A percentile compares a stretch with the other conserved stretches of the same genome.
Conservation (phyloP, 257 asterid species). For the Oldenlandia corymbosa region DNA sequence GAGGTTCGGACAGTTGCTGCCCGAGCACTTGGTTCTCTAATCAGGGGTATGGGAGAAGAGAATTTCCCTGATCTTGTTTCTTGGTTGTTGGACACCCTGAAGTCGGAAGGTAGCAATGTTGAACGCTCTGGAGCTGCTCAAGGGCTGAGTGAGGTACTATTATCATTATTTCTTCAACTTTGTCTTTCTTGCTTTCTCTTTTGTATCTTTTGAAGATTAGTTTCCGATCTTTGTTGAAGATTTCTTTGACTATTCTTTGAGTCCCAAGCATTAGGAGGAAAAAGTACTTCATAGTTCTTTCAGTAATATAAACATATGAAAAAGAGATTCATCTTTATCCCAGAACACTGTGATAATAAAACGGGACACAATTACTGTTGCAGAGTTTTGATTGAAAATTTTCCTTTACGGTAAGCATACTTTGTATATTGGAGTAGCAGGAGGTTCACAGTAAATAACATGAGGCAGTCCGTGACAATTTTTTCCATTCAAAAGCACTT, state of each 20-base stretch:
- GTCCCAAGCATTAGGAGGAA: not conserved
- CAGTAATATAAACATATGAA: not conserved
- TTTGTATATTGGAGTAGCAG: not conserved
- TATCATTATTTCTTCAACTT: no score
- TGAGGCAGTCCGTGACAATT: not conserved
- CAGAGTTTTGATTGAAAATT: not conserved
- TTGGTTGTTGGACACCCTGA: constrained; percentile 86
- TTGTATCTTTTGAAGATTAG: not conserved
- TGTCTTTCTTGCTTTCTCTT: not conserved
- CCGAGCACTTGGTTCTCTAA: constrained; percentile 95
- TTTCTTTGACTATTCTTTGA: not conserved
- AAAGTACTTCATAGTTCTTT: not conserved
- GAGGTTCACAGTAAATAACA: not conserved
- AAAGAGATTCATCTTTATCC: not conserved
- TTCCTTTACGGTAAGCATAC: not conserved
- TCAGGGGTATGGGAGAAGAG: constrained; percentile 98
- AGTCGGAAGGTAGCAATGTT: constrained; percentile 90
- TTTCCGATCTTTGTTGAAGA: not conserved
- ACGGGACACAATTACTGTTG: not conserved
- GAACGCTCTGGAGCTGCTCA: constrained; percentile 99
- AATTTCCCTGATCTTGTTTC: constrained; percentile 96
- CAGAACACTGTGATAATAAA: not conserved
- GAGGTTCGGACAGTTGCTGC: constrained; percentile 99
- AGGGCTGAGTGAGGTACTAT: constrained; percentile 92
- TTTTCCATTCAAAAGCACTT: not conserved